These are phyloP conservation scores for Volutella citrinella DNA, from an alignment of 2,329 filamentous ascomycete species.

Conservation along the genomic window DNA sequence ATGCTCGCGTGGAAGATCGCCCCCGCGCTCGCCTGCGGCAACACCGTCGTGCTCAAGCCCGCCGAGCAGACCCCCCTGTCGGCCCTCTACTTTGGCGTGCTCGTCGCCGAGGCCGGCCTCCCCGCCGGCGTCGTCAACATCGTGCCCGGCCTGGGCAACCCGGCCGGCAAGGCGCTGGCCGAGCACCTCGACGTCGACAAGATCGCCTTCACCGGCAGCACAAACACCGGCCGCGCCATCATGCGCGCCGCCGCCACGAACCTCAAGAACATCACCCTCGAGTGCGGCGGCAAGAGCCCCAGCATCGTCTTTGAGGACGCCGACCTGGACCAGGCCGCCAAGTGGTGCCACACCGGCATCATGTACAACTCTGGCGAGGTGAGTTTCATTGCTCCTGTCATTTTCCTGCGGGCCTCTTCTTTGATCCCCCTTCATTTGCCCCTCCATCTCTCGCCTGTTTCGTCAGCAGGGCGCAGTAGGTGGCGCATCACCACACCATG, in stretches of 20 bases:
- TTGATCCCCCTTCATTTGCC: too few relatives aligned
- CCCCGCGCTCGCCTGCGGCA: conserved; percentile 59
- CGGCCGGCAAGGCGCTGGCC: conserved; percentile 61
- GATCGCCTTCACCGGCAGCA: conserved; percentile 69
- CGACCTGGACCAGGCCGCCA: conserved; percentile 60
- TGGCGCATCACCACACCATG: too few relatives aligned
- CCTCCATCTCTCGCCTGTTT: too few relatives aligned
- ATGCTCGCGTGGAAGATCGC: conserved; percentile 68
- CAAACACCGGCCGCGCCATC: conserved; percentile 62
- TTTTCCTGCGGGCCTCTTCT: too few relatives aligned
- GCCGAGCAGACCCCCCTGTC: conserved; percentile 59
- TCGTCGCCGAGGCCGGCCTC: conserved; percentile 67
- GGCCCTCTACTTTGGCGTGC: conserved; percentile 56
- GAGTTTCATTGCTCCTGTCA: rapidly evolving
- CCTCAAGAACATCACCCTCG: conserved; percentile 56
- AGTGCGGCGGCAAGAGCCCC: conserved; percentile 58
- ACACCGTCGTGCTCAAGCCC: conserved; percentile 56
- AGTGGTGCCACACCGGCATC: conserved; percentile 38
- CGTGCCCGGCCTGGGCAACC: conserved; percentile 61
- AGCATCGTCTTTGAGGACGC: conserved; percentile 57
- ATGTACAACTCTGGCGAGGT: conserved; percentile 58
- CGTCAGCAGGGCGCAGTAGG: too few relatives aligned
- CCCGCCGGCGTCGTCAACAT: conserved; percentile 73
- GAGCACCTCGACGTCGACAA: conserved; percentile 64
- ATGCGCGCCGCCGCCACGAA: conserved; percentile 64